Evolutionary conservation across 2,329 filamentous ascomycete species (phyloP).

Genomic region (Macrophomina tecta): DNA sequence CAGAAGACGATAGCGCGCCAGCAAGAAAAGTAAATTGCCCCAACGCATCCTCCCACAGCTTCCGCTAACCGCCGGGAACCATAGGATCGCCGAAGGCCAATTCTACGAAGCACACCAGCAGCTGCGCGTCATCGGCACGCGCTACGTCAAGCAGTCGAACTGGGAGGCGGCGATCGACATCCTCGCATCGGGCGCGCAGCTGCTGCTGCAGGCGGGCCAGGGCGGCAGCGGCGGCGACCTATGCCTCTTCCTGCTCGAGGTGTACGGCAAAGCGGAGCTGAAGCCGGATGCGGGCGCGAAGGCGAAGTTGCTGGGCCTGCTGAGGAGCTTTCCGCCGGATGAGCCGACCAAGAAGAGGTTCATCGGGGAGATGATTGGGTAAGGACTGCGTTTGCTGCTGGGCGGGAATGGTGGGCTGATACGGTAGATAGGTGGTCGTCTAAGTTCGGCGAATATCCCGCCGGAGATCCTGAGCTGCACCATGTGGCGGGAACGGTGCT

Average conservation of each 20-base stretch:
- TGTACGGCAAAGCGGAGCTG: conserved; percentile 86
- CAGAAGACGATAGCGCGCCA: conserved; percentile 76
- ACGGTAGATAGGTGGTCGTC: conserved; percentile 71
- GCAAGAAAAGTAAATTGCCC: conserved; percentile 69
- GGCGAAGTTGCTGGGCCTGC: conserved; percentile 74
- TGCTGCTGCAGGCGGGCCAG: conserved; percentile 89
- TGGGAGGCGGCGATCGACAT: conserved; percentile 87
- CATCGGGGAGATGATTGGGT: conserved; percentile 82
- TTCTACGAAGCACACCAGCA: conserved; percentile 99
- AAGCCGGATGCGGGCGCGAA: conserved; percentile 76
- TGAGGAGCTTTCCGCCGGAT: conserved; percentile 78
- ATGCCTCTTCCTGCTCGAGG: conserved; percentile 84
- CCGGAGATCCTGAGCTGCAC: conserved; percentile 92
- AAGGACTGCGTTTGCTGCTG: conserved; percentile 41
- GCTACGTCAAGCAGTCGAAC: conserved; percentile 88
- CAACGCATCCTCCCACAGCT: neutral
- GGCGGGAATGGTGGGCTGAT: conserved; percentile 3
- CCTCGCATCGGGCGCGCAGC: conserved; percentile 80
- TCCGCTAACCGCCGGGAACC: conserved; percentile 31
- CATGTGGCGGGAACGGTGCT: conserved; percentile 88
- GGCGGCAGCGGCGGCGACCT: conserved; percentile 92
- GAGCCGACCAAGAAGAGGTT: conserved; percentile 95
- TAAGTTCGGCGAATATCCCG: conserved; percentile 83
- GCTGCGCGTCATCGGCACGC: conserved; percentile 90
- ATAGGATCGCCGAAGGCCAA: conserved; percentile 84